A percentile compares a stretch with the other conserved stretches of the same genome.
Conservation (phyloP, 2,329 filamentous ascomycete genomes). For the Xylariomycetidae sp. region DNA sequence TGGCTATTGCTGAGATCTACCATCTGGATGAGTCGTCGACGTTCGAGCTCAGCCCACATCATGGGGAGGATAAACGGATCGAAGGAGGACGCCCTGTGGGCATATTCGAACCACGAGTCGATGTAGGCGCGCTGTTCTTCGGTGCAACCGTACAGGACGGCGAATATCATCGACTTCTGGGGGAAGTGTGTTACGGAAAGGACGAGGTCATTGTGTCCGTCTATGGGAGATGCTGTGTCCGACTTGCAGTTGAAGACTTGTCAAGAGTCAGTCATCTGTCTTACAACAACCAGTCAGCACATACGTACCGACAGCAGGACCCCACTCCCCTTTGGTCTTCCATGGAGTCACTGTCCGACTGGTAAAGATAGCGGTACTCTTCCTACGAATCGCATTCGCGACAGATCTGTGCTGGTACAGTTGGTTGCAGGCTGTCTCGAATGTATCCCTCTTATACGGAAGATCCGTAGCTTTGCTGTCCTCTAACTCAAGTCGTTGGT, state of each 20-base stretch:
- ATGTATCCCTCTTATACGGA: constrained; percentile 9
- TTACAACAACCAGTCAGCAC: too few relatives aligned
- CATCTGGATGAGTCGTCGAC: constrained; percentile 8
- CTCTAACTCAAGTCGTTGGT: constrained; percentile 4
- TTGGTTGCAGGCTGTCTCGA: constrained; percentile 4
- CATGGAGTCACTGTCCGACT: constrained; percentile 7
- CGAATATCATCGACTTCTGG: constrained; percentile 8
- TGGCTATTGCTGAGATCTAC: constrained; percentile 4
- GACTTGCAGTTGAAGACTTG: constrained; percentile 21
- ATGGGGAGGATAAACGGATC: constrained; percentile 16
- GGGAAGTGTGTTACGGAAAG: constrained; percentile 17
- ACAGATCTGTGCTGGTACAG: constrained; percentile 17
- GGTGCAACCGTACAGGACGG: constrained; percentile 17
- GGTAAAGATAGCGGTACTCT: constrained; percentile 11
- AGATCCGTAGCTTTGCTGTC: constrained; percentile 5
- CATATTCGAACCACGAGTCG: neutral
- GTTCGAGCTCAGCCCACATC: constrained; percentile 15
- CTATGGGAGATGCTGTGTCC: constrained; percentile 9
- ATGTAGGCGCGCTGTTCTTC: neutral
- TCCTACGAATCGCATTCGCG: constrained; percentile 3
- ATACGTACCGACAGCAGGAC: constrained; percentile 9
- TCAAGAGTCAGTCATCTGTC: too few relatives aligned
- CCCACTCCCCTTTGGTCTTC: constrained; percentile 3
- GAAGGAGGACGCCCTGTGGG: constrained; percentile 6
- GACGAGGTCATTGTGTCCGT: constrained; percentile 9